Conservation (phyloP, 208 protist species). For the Trypanosoma conorhini region DNA sequence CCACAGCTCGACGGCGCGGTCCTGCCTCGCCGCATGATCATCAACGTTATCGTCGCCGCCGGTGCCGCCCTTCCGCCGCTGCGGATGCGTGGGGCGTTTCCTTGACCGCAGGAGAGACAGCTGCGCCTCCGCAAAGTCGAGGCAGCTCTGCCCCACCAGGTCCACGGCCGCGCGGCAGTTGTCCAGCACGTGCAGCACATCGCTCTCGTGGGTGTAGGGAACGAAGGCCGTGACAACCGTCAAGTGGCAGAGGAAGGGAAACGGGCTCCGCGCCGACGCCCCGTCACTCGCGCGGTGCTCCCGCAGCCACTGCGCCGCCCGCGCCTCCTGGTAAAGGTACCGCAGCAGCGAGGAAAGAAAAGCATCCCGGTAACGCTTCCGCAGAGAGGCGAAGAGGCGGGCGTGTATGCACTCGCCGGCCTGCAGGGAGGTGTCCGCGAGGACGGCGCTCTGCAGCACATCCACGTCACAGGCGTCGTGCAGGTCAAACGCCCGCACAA, state of each 20-base stretch:
- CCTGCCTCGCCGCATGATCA: conserved; percentile 14
- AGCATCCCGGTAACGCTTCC: conserved; percentile 56
- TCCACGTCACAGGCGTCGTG: conserved; percentile 54
- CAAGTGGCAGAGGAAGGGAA: conserved; percentile 62
- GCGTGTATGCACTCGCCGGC: conserved; percentile 34
- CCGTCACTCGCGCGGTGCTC: conserved; percentile 18
- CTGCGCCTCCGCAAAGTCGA: conserved; percentile 36
- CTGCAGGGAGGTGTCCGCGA: background rate
- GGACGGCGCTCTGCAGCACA: conserved; percentile 49
- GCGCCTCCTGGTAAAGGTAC: conserved; percentile 68
- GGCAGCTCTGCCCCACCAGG: conserved; percentile 49
- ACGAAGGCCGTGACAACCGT: conserved; percentile 48
- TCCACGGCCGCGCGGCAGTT: conserved; percentile 63
- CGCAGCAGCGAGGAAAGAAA: conserved; percentile 59
- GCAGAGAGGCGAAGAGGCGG: conserved; percentile 46
- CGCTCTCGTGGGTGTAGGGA: conserved; percentile 57
- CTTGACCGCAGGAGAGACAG: conserved; percentile 2
- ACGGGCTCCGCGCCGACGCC: conserved; percentile 22
- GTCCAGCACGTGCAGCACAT: conserved; percentile 55
- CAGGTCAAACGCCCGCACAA: conserved; percentile 55
- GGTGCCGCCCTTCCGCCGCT: background rate
- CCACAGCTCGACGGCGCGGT: conserved; percentile 32
- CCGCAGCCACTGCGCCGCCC: conserved; percentile 45
- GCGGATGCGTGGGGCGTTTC: background rate
- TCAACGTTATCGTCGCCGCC: background rate